These are phyloP conservation scores for Chamaenerion angustifolium DNA, from an alignment of 345 rosid species.

Conservation along the genomic window DNA sequence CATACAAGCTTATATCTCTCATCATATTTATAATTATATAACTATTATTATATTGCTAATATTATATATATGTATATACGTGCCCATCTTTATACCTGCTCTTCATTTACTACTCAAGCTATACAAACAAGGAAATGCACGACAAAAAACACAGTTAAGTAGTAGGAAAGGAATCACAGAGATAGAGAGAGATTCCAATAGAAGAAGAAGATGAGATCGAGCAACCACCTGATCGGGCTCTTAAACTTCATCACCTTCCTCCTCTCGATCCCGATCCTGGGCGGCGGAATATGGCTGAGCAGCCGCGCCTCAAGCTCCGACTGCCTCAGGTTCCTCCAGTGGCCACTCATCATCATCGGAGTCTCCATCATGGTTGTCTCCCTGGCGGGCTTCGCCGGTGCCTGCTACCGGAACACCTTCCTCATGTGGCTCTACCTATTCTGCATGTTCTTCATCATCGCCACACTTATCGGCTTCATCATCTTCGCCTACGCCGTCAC, in stretches of 20 bases:
- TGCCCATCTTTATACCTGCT: too few species aligned
- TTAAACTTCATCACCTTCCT: conserved; percentile 78
- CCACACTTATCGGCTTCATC: conserved; percentile 66
- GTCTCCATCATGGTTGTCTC: conserved; percentile 60
- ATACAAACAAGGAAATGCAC: too few species aligned
- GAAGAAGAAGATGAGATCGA: conserved; percentile 39
- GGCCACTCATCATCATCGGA: conserved; percentile 81
- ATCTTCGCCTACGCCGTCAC: conserved; percentile 77
- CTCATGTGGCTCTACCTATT: conserved; percentile 73
- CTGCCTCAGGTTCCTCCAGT: conserved; percentile 74
- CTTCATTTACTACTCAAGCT: too few species aligned
- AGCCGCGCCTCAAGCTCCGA: conserved; percentile 76
- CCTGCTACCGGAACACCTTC: conserved; percentile 66
- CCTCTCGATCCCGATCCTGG: conserved; percentile 66
- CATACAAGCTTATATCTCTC: too few species aligned
- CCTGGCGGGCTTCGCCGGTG: conserved; percentile 71
- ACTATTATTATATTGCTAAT: too few species aligned
- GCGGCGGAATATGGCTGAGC: conserved; percentile 93
- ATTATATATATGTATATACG: too few species aligned
- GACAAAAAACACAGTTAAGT: too few species aligned
- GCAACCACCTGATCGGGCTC: conserved; percentile 63
- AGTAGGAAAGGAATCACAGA: neutral
- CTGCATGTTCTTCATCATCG: conserved; percentile 70
- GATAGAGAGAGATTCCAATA: neutral
- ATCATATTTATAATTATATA: too few species aligned